Base-by-base conservation (phyloP, 192 early-diverging fungal species). In the Coemansia sp. region DNA sequence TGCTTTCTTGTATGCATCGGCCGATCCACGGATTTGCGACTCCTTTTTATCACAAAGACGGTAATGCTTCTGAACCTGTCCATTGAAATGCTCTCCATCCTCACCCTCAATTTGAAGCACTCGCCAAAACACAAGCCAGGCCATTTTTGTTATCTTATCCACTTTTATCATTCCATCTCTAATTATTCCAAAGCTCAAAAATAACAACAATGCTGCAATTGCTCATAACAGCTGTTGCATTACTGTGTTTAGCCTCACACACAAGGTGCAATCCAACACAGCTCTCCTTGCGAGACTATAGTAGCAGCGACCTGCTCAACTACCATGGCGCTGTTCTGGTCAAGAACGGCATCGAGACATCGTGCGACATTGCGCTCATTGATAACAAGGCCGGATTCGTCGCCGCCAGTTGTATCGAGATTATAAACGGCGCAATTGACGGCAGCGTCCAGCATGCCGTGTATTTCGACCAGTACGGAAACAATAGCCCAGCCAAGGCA, bases 311-410 rank as follows among this genome's bases (percentile, higher is more conserved):
- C 57, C 40, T 76, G 6, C 15, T 42, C 6, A 41, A 62, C 23
- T 67, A 62, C 38, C 67, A 66, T 10, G 74, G 74, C 2, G 52
- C 52, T 1, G 15, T 30, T 7, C 29, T 54, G 17, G 7, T 30
- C 6, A 72, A 72, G 37, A 69, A 79, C 38, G 70, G 67, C 19
- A 19, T 55, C 23, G 65, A 71, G 27, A 78, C 75, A 10, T 68
- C 75, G 19, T 78, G 75, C 55, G 66, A 68, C 40, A 31, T 72
- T 38, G 75, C 65, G 9, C 53, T 78, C 3, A 68, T 78, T 15
- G 65, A 72, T 55, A 64, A 50, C 15, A 44, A 29, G 31, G 17
- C 61, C 0, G 75, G 53, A 10, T 68, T 68, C 59, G 48, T 67
- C 27, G 62, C 75, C 1, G 75, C 75, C 19, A 78, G 66, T 38